phyloP scores from a whole-genome alignment of 208 protist genomes.

The Leishmania amazonensis region DNA sequence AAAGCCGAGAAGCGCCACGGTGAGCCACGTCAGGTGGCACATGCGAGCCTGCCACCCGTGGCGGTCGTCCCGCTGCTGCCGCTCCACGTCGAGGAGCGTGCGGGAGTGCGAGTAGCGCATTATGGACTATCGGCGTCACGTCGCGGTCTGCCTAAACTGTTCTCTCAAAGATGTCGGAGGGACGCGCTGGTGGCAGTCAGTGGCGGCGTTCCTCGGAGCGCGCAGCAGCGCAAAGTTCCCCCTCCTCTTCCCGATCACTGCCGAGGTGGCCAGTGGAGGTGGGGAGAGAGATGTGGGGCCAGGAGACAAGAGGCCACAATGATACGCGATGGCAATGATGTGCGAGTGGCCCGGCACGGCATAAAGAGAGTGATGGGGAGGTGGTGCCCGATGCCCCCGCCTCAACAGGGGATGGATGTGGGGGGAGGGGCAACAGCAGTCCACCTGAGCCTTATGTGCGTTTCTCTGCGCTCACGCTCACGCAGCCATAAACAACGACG shows the following conservation, averaged over 20 bases:
- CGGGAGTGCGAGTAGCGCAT: slow-evolving; percentile 37
- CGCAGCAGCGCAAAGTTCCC: not conserved
- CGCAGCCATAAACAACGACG: not conserved
- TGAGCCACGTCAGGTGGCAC: slow-evolving; percentile 25
- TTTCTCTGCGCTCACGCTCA: not conserved
- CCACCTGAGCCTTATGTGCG: not conserved
- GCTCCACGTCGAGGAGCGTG: slow-evolving; percentile 31
- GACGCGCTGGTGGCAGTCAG: not conserved
- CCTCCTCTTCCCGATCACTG: not conserved
- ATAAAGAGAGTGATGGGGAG: not conserved
- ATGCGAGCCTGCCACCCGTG: slow-evolving; percentile 13
- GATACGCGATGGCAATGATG: not conserved
- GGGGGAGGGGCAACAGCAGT: not conserved
- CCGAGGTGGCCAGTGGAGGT: not conserved
- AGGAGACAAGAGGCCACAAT: no score
- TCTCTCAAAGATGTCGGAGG: not conserved
- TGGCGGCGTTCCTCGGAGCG: not conserved
- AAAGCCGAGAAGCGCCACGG: slow-evolving; percentile 7
- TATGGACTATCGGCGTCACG: not conserved
- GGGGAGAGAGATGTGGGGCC: not conserved
- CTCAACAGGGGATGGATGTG: not conserved
- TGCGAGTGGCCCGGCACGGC: not conserved
- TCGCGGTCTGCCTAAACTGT: not conserved
- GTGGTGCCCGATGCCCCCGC: not conserved
- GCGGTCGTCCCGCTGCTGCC: slow-evolving; percentile 17